Evolutionary conservation across 345 rosid genomes (phyloP).

Genomic region (Psidium guajava): DNA sequence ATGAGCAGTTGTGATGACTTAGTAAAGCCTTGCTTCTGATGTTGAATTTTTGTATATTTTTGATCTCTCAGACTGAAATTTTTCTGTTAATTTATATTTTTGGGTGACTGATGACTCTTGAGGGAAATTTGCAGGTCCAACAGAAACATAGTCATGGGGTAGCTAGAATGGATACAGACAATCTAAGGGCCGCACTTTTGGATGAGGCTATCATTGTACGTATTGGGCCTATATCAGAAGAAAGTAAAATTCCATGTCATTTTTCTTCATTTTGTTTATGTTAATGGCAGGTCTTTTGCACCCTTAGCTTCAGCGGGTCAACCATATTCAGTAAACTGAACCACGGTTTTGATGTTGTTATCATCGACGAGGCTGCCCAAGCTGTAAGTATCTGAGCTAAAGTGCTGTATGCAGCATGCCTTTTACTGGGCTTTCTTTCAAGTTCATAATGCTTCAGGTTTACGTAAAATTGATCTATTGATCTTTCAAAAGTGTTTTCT

Average conservation of each 20-base stretch:
- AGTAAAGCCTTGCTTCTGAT: neutral
- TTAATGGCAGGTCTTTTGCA: conserved; percentile 65
- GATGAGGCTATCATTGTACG: conserved; percentile 87
- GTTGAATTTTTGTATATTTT: neutral
- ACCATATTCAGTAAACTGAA: conserved; percentile 50
- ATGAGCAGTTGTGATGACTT: neutral
- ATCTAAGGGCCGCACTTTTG: conserved; percentile 61
- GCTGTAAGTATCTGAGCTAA: conserved; percentile 48
- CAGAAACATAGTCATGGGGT: conserved; percentile 75
- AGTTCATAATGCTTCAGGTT: neutral
- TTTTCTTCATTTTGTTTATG: conserved; percentile 3
- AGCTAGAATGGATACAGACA: conserved; percentile 57
- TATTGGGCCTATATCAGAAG: conserved; percentile 6
- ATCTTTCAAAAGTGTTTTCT: neutral
- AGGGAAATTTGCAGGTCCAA: conserved; percentile 46
- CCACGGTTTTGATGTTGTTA: conserved; percentile 86
- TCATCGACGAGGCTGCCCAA: conserved; percentile 98
- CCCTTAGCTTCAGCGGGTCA: conserved; percentile 96
- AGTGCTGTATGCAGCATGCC: neutral
- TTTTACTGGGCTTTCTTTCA: neutral
- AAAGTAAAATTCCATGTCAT: conserved; percentile 1
- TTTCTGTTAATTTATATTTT: neutral
- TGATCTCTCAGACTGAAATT: neutral
- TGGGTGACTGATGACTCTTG: neutral
- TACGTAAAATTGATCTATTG: conserved; percentile 28